These are phyloP conservation scores for Penicillium paradoxum DNA, from an alignment of 495 filamentous ascomycete species.

Conservation along the genomic window DNA sequence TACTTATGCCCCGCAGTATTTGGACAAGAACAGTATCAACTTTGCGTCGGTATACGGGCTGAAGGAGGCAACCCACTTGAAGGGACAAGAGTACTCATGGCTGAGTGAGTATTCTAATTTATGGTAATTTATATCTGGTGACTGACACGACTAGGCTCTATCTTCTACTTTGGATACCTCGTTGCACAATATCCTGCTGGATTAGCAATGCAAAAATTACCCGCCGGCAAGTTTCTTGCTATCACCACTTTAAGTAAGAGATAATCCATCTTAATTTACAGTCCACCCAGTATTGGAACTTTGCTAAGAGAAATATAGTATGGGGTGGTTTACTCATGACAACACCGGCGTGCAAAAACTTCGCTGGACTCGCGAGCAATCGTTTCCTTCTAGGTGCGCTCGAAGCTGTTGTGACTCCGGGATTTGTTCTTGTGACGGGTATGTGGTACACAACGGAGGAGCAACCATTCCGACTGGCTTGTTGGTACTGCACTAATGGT, in stretches of 20 bases:
- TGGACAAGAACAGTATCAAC: conserved; percentile 58
- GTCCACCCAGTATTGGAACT: neutral
- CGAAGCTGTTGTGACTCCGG: conserved; percentile 54
- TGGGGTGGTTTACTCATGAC: conserved; percentile 42
- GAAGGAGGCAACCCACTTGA: conserved; percentile 45
- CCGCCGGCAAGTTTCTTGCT: conserved; percentile 48
- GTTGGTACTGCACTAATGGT: conserved; percentile 54
- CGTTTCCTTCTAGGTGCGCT: conserved; percentile 49
- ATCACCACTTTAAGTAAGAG: conserved; percentile 30
- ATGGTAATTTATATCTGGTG: neutral
- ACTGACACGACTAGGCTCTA: conserved; percentile 28
- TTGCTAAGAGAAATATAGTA: conserved; percentile 15
- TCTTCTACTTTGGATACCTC: conserved; percentile 55
- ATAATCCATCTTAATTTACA: too few relatives aligned
- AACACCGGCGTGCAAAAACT: conserved; percentile 37
- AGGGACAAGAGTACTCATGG: conserved; percentile 57
- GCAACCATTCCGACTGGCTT: conserved; percentile 50
- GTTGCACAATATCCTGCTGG: conserved; percentile 50
- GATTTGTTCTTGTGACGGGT: conserved; percentile 51
- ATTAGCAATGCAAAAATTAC: conserved; percentile 49
- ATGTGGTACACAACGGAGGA: conserved; percentile 54
- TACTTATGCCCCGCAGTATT: conserved; percentile 39
- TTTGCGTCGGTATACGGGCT: conserved; percentile 57
- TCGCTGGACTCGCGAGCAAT: conserved; percentile 40
- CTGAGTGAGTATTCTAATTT: conserved; percentile 21